Conservation (phyloP, 2,329 filamentous ascomycete species). For the Graphilbum fragrans region DNA sequence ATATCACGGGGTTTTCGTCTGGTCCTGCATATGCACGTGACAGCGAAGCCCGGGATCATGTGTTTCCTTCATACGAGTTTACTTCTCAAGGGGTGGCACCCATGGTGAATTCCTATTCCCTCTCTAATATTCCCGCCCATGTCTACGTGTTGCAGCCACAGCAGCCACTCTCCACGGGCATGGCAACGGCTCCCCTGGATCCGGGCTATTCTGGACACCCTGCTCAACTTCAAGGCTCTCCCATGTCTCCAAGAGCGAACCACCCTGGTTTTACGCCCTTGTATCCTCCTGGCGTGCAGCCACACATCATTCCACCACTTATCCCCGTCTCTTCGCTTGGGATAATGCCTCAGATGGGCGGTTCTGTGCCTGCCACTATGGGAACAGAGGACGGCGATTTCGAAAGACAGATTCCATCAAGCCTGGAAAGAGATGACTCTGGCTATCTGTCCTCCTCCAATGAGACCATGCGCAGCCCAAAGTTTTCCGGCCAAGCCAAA, state of each 20-base stretch:
- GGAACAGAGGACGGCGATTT: too few species aligned
- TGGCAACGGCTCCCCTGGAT: too few species aligned
- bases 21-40: conserved; percentile 2
- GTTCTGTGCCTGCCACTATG: too few species aligned
- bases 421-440: background rate
- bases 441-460: background rate
- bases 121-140: conserved; percentile 7
- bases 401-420: too few species aligned
- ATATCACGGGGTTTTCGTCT: background rate
- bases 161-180: background rate
- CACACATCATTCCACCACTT: too few species aligned
- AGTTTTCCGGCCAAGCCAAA: too few species aligned
- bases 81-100: background rate
- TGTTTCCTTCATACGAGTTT: conserved; percentile 2
- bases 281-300: too few species aligned
- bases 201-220: too few species aligned
- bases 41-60: conserved; percentile 4
- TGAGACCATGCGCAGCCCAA: background rate
- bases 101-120: conserved; percentile 1
- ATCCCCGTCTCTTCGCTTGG: background rate
- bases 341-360: too few species aligned
- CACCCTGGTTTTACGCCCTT: too few species aligned
- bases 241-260: too few species aligned
- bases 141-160: conserved; percentile 8
- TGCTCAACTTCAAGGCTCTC: too few species aligned